Conservation (phyloP, 345 rosid genomes). For the Syzygium aromaticum region DNA sequence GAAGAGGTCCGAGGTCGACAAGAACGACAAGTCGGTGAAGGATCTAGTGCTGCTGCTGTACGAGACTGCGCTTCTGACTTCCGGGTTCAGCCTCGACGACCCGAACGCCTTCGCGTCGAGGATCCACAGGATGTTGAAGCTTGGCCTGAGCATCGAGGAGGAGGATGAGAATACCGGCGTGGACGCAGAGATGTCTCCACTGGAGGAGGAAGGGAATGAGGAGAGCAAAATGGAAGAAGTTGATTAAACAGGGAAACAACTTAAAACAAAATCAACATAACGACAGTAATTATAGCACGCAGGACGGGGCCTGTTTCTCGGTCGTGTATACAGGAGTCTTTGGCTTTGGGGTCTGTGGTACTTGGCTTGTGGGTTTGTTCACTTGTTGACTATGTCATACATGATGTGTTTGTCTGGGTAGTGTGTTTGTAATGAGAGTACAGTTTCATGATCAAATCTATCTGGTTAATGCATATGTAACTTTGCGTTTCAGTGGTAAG, state of each 20-base stretch:
- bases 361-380: background rate
- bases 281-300: background rate
- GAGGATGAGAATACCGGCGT: conserved; percentile 9
- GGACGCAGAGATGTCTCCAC: conserved; percentile 29
- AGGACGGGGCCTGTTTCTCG: background rate
- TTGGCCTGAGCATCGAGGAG: conserved; percentile 46
- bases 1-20: conserved; percentile 45
- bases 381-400: background rate
- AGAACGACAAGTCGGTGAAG: conserved; percentile 51
- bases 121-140: conserved; percentile 50
- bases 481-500: background rate
- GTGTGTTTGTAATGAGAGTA: background rate
- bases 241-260: conserved; percentile 8
- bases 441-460: background rate
- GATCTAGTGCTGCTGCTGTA: conserved; percentile 36
- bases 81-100: conserved; percentile 51
- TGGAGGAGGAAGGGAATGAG: conserved; percentile 39
- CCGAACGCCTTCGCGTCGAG: conserved; percentile 41
- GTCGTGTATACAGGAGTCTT: background rate
- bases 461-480: background rate
- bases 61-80: conserved; percentile 45
- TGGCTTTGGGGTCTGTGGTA: background rate
- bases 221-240: conserved; percentile 62
- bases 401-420: background rate
- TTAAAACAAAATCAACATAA: background rate